These are phyloP conservation scores for Ceratobasidium sp. DNA, from an alignment of 1,284 basidiomycete genomes.

Conservation along the genomic window DNA sequence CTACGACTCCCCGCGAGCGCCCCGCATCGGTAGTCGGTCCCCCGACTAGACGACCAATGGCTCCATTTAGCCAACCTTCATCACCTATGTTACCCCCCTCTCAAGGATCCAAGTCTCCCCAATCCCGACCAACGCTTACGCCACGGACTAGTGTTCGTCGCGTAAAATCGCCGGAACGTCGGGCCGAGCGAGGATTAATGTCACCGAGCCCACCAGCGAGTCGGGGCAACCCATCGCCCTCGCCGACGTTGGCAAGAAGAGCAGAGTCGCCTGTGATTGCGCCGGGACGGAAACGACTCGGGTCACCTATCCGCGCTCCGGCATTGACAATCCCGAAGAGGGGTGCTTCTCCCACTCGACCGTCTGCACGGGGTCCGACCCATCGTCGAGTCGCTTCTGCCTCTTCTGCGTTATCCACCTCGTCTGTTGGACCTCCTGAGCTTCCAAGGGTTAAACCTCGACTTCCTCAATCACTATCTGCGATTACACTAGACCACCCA, in stretches of 20 bases:
- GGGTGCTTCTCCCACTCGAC: conserved; percentile 16
- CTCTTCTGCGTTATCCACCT: conserved; percentile 20
- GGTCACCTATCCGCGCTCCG: conserved; percentile 3
- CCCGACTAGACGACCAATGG: not conserved
- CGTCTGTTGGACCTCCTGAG: conserved; percentile 4
- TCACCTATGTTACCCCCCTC: conserved; percentile 10
- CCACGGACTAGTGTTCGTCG: not conserved
- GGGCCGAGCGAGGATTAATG: not conserved
- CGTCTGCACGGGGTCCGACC: not conserved
- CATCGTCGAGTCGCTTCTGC: conserved; percentile 37
- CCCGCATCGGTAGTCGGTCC: conserved; percentile 25
- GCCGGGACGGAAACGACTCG: not conserved
- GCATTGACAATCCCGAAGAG: conserved; percentile 15
- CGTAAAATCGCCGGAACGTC: not conserved
- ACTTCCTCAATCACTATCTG: conserved; percentile 18
- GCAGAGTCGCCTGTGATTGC: not conserved
- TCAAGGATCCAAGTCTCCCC: conserved; percentile 10
- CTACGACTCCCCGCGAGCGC: conserved; percentile 17
- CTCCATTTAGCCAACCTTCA: conserved; percentile 11
- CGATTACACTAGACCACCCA: conserved; percentile 23
- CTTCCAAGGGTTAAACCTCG: conserved; percentile 3
- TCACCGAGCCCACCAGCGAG: conserved; percentile 13
- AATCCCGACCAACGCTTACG: not conserved
- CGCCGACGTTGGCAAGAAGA: conserved; percentile 11
- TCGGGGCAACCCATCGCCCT: conserved; percentile 1